phyloP scores from a whole-genome alignment of 805 yeast species.

The Schwanniomyces polymorphus region DNA sequence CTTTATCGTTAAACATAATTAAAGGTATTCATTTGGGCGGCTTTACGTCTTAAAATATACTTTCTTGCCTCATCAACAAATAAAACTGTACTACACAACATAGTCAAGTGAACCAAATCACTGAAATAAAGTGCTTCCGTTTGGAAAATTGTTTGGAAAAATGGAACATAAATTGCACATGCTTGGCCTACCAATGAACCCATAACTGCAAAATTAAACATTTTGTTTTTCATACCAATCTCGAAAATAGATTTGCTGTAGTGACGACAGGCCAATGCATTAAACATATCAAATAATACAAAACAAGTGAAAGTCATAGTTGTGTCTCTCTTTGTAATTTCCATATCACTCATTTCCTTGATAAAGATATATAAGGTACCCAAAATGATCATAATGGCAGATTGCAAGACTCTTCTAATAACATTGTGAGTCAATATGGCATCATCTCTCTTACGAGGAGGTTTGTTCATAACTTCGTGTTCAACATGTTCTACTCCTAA shows the following conservation, averaged over 20 bases:
- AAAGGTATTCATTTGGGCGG: slow-evolving; percentile 11
- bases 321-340: slow-evolving; percentile 90
- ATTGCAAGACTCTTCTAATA: slow-evolving; percentile 68
- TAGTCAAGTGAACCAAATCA: slow-evolving; percentile 65
- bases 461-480: slow-evolving; percentile 90
- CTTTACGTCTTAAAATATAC: slow-evolving; percentile 31
- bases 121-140: slow-evolving; percentile 81
- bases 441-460: slow-evolving; percentile 91
- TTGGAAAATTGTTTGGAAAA: slow-evolving; percentile 89
- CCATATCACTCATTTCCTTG: slow-evolving; percentile 80
- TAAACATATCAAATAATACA: slow-evolving; percentile 94
- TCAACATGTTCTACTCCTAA: slow-evolving; percentile 98
- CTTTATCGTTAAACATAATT: slow-evolving; percentile 5
- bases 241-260: slow-evolving; percentile 79
- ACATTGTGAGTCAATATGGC: slow-evolving; percentile 74
- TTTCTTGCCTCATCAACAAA: slow-evolving; percentile 84
- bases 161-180: slow-evolving; percentile 91
- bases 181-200: slow-evolving; percentile 88
- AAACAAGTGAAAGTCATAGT: slow-evolving; percentile 99
- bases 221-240: slow-evolving; percentile 76
- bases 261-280: slow-evolving; percentile 92
- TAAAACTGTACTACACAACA: slow-evolving; percentile 77
- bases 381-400: slow-evolving; percentile 71
- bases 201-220: slow-evolving; percentile 92
- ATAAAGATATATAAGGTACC: slow-evolving; percentile 90